A percentile compares a stretch with the other conserved stretches of the same genome.
Conservation (phyloP, 768 basidiomycete genomes). For the Hemileccinum rubropunctum region DNA sequence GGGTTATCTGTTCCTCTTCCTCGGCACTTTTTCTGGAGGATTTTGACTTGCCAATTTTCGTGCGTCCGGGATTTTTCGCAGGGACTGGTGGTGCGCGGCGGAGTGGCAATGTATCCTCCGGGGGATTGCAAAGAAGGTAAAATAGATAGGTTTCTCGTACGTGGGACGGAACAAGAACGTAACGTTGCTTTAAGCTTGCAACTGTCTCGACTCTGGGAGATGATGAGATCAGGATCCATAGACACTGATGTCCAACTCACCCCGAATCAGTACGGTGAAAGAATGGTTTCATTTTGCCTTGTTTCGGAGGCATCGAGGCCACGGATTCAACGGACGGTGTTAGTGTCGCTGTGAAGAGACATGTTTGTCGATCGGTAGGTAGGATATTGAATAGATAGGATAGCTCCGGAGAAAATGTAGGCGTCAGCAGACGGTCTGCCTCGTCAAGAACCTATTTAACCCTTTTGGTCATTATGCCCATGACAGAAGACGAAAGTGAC, state of each 20-base stretch:
- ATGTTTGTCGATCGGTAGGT: slow-evolving; percentile 88
- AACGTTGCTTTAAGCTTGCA: slow-evolving; percentile 80
- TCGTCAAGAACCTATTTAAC: slow-evolving; percentile 82
- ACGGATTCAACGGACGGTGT: slow-evolving; percentile 82
- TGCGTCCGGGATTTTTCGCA: background rate
- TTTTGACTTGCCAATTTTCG: slow-evolving; percentile 35
- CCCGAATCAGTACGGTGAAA: slow-evolving; percentile 72
- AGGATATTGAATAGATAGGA: slow-evolving; percentile 71
- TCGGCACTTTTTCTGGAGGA: slow-evolving; percentile 29
- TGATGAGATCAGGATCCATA: background rate
- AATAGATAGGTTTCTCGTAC: slow-evolving; percentile 91
- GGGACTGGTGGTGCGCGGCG: slow-evolving; percentile 62
- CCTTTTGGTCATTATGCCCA: background rate
- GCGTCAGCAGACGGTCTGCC: slow-evolving; percentile 88
- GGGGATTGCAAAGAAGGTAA: slow-evolving; percentile 86
- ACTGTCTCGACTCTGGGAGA: slow-evolving; percentile 80
- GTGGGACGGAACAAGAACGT: slow-evolving; percentile 91
- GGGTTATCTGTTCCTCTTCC: slow-evolving; percentile 53
- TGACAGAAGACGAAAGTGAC: slow-evolving; percentile 14
- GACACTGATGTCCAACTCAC: slow-evolving; percentile 43
- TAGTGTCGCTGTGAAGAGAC: slow-evolving; percentile 94
- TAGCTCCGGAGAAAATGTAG: slow-evolving; percentile 87
- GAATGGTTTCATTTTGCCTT: slow-evolving; percentile 85
- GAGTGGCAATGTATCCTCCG: slow-evolving; percentile 67
- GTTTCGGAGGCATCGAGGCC: slow-evolving; percentile 65